A percentile compares a stretch with the other conserved stretches of the same genome.
phyloP scores from a whole-genome alignment of 192 early-diverging fungal genomes.

The Umbelopsis vinacea region DNA sequence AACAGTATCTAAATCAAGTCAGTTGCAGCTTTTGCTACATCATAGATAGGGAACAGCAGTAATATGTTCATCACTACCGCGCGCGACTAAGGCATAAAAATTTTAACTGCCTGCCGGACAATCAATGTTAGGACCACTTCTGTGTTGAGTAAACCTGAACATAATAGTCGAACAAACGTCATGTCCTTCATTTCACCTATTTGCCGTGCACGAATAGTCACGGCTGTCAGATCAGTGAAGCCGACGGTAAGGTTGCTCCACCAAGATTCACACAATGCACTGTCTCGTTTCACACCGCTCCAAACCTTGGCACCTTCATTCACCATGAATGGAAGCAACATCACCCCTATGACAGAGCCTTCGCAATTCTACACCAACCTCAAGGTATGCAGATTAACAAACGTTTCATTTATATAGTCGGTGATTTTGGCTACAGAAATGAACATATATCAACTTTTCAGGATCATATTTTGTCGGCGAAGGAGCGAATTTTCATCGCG shows the following conservation, averaged over 20 bases:
- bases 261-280: slow-evolving; percentile 27
- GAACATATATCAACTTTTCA: slow-evolving; percentile 25
- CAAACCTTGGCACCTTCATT: slow-evolving; percentile 34
- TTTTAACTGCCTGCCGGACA: too few species aligned
- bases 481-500: slow-evolving; percentile 76
- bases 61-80: too few species aligned
- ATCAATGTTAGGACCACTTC: too few species aligned
- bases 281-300: slow-evolving; percentile 36
- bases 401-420: not conserved
- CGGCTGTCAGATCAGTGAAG: not conserved
- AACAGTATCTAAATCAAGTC: not conserved
- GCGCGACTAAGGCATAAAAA: too few species aligned
- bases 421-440: not conserved
- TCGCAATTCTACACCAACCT: slow-evolving; percentile 53
- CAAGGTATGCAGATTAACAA: slow-evolving; percentile 38
- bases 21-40: not conserved
- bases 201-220: not conserved
- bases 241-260: slow-evolving; percentile 16
- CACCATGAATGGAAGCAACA: slow-evolving; percentile 38
- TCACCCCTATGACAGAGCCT: slow-evolving; percentile 47
- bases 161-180: not conserved
- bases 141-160: too few species aligned
- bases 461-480: slow-evolving; percentile 71
- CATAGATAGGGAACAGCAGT: too few species aligned
- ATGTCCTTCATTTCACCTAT: not conserved